phyloP scores from a whole-genome alignment of 2,329 filamentous ascomycete genomes.

The Alternaria metachromatica region DNA sequence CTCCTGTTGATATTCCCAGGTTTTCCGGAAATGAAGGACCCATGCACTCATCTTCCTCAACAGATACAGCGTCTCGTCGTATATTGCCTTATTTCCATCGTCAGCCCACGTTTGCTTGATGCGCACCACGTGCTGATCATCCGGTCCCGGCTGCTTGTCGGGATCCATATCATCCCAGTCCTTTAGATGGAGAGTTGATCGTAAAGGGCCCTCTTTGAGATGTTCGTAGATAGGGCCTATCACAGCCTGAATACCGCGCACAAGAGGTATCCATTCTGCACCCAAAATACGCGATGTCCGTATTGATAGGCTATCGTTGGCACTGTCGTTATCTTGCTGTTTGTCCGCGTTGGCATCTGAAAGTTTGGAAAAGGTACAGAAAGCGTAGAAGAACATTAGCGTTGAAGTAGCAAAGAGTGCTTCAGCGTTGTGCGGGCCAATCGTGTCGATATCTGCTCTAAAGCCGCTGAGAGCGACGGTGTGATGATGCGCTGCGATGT shows the following conservation, averaged over 20 bases:
- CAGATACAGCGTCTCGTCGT: conserved; percentile 13
- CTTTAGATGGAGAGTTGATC: conserved; percentile 14
- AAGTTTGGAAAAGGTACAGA: conserved; percentile 24
- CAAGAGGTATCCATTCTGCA: conserved; percentile 28
- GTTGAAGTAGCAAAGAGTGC: conserved; percentile 22
- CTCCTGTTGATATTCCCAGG: not conserved
- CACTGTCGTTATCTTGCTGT: not conserved
- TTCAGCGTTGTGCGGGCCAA: conserved; percentile 9
- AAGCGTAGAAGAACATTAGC: conserved; percentile 24
- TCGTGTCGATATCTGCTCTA: conserved; percentile 7
- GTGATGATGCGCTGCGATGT: conserved; percentile 17
- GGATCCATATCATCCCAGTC: conserved; percentile 22
- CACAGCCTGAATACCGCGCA: conserved; percentile 19
- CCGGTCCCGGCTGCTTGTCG: not conserved
- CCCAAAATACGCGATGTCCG: conserved; percentile 21
- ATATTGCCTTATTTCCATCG: conserved; percentile 9
- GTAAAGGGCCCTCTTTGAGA: conserved; percentile 18
- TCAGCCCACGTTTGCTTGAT: conserved; percentile 16
- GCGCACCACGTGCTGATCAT: conserved; percentile 14
- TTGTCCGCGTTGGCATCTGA: conserved; percentile 7
- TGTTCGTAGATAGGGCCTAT: conserved; percentile 11
- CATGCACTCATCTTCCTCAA: conserved; percentile 20
- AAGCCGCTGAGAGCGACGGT: conserved; percentile 20
- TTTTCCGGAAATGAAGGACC: conserved; percentile 13
- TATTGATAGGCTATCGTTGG: not conserved